Evolutionary conservation across 2,329 filamentous ascomycete species (phyloP), one percentile per base, ranked within the genome.

Genomic region (Penicillium glabrum): DNA sequence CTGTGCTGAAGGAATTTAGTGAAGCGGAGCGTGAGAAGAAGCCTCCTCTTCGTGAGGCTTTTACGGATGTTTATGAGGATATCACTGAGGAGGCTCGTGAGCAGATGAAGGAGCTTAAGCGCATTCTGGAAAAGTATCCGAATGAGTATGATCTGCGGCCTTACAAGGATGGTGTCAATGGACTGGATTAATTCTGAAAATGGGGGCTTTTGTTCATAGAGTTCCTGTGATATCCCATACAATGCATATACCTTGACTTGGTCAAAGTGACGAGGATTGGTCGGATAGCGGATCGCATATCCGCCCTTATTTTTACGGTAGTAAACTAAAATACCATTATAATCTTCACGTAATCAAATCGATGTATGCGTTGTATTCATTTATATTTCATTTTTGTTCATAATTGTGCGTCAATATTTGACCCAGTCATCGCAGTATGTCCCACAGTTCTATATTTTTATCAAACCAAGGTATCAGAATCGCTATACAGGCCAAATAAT

Each of bases 61-160:
- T 98, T 73, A 86, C 89, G 64, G 95, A 95, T 73, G 84, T 98
- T 1, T 99, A 97, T 74, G 91, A 95, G 72, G 85, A 91, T 46
- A 66, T 97, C 65, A 97, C 92, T 0, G 87, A 89, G 46, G 92
- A 96, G 66, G 80, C 89, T 59, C 83, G 81, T 72, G 82, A 78
- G 43, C 95, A 99, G 80, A 92, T 91, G 79, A 76, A 77, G 61
- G 84, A 93, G 76, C 79, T 98, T 67, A 89, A 80, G 70, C 82
- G 85, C n/a, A 83, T 96, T 51, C 71, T 99, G 50, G 86, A 93
- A 65, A 87, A 83, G 66, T 99, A 98, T 77, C 93, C 93, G 0
- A 86, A 90, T 35, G 95, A 99, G 79, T 99, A 99, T 75, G 92
- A 98, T 74, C 71, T 95, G 47, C 82, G 80, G 16, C 85, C 87